Evolutionary conservation across 1,139 yeast genomes (phyloP).

Genomic region (Magnusiomyces starmeri): DNA sequence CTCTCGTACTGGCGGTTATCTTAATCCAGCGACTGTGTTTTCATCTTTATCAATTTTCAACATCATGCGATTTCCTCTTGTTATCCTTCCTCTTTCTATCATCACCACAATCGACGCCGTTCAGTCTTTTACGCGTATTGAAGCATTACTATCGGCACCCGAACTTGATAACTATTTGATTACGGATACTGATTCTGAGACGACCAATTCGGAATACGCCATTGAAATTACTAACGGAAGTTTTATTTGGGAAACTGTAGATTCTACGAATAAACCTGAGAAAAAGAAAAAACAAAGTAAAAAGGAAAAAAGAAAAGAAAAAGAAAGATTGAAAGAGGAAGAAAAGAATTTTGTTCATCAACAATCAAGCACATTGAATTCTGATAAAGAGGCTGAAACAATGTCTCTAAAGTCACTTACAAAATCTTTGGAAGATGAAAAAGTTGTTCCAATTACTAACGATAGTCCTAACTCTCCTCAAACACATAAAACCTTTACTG

Average conservation of each 20-base stretch:
- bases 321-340: constrained; percentile 25
- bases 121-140: constrained; percentile 54
- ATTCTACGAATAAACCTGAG: constrained; percentile 24
- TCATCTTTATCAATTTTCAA: constrained; percentile 74
- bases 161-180: constrained; percentile 33
- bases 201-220: constrained; percentile 35
- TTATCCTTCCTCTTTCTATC: constrained; percentile 60
- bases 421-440: constrained; percentile 34
- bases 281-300: constrained; percentile 7
- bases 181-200: constrained; percentile 30
- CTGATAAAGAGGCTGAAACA: constrained; percentile 26
- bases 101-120: constrained; percentile 63
- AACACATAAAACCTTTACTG: constrained; percentile 31
- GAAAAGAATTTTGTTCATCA: constrained; percentile 18
- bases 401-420: constrained; percentile 25
- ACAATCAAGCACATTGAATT: too few relatives aligned
- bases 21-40: constrained; percentile 66
- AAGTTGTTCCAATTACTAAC: constrained; percentile 25
- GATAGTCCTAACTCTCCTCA: constrained; percentile 26
- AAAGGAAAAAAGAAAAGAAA: constrained; percentile 15
- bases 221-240: constrained; percentile 46
- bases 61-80: constrained; percentile 59
- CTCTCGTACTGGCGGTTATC: constrained; percentile 49
- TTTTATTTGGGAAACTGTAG: constrained; percentile 62
- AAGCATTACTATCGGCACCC: constrained; percentile 44